Base-by-base conservation (phyloP, 2,329 filamentous ascomycete species). In the Pyrenophora tritici-repentis region DNA sequence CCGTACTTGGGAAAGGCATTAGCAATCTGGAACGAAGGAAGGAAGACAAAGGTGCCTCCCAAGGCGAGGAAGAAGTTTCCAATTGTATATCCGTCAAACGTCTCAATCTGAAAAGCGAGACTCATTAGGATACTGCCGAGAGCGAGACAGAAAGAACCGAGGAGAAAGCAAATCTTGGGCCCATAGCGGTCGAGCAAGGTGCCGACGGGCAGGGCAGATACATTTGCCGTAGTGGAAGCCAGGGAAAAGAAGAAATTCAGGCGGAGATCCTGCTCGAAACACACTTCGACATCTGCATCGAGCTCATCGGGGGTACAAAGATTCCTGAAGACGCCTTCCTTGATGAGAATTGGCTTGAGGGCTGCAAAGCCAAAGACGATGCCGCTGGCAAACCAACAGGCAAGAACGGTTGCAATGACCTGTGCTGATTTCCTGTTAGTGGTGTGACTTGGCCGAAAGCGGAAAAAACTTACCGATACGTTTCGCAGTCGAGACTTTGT, bases 21-120 rank as follows among this genome's bases (percentile, higher is more conserved):
- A 33, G 89, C 91, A 33, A 94, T 82, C 69, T 94, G 90, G 73
- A 93, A 93, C 3, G 87, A 89, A 7, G 89, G 86, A 50, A 94
- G 90, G 73, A 91, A 94, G 43, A 90, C 83, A 63, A 91, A 92
- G 2, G 89, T 88, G 0, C 90, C 90, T 16, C 89, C 90, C 1
- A 93, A 79, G 0, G 89, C 88, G 6, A 94, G 80, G 47, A 90
- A 84, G 17, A 92, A 78, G 71, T 93, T 92, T 13, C 88, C 89
- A 4, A 84, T 77, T 16, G 90, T 82, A 64, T 88, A 87, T 13
- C 70, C 71, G 50, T 74, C 72, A 50, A 73, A 73, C 31, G 66
- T 56, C 13, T 58, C 61, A 41, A 73, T 65, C 52, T 66, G 65
- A 43, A 70, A 71, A 24, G 70, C 72, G 38, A 74, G 65, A 47